A percentile compares a stretch with the other conserved stretches of the same genome.
Evolutionary conservation across 805 yeast genomes (phyloP).

Genomic region (Nakazawaea ernobii): DNA sequence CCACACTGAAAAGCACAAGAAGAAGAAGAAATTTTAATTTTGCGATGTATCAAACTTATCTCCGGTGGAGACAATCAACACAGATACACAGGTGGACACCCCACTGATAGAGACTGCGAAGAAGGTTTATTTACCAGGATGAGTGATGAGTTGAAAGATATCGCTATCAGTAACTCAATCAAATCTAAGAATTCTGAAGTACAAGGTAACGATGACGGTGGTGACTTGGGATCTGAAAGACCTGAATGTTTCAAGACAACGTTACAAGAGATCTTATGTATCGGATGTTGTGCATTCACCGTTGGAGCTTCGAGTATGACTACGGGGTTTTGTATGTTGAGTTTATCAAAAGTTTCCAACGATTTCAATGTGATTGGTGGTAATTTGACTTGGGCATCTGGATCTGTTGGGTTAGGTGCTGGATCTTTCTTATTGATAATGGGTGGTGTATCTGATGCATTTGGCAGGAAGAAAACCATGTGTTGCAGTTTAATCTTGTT

Average conservation of each 20-base stretch:
- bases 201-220: too few species aligned
- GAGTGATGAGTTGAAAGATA: too few species aligned
- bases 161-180: too few species aligned
- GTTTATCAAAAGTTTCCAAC: slow-evolving; percentile 28
- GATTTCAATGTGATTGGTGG: slow-evolving; percentile 34
- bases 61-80: too few species aligned
- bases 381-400: slow-evolving; percentile 35
- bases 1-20: too few species aligned
- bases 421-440: slow-evolving; percentile 37
- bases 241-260: slow-evolving; percentile 29
- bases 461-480: slow-evolving; percentile 38
- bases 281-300: slow-evolving; percentile 29
- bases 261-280: slow-evolving; percentile 28
- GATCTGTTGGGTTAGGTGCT: slow-evolving; percentile 34
- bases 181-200: background rate
- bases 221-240: slow-evolving; percentile 14
- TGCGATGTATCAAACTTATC: too few species aligned
- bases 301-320: slow-evolving; percentile 35
- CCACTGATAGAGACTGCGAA: too few species aligned
- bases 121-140: too few species aligned
- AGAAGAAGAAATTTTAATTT: too few species aligned
- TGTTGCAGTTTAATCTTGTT: slow-evolving; percentile 27
- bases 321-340: slow-evolving; percentile 29
- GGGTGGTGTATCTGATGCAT: slow-evolving; percentile 42
- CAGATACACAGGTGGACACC: too few species aligned